Evolutionary conservation across 73 alveolate genomes (phyloP), one percentile per base, ranked within the genome.

Genomic region (Tetrahymena thermophila): DNA sequence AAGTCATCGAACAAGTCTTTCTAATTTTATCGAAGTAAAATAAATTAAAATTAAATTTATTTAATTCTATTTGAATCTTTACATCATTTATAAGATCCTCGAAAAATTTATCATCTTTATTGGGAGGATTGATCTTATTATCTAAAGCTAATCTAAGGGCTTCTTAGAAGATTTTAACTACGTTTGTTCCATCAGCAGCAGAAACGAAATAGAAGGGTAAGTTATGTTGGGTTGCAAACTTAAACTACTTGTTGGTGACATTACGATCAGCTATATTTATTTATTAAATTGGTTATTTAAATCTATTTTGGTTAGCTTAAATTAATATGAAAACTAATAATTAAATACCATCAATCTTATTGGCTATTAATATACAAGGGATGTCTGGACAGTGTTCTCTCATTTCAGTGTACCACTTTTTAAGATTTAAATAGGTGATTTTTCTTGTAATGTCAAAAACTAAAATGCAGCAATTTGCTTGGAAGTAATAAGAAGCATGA

Each of bases 181-280:
- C 99, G 96, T 98, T 98, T 37, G 99, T 98, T n/a, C 99, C 99
- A 95, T 98, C 99, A 9, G 99, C 99, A 42, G 99, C 99, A 93
- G 99, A 97, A 21, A 98, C 99, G 85, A 98, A 98, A 96, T 98
- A 97, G 96, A 98, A 97, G 34, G 99, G 99, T 43, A 98, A 96
- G 85, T 96, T 97, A 55, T 94, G 94, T 94, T 97, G 96, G 94
- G 98, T 99, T 35, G 99, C 99, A 84, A 98, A 98, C 96, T 97
- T 97, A 96, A 97, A 98, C 50, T 96, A 97, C 84, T 99, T 98
- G 94, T 98, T 96, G 85, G 99, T 98, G 35, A 98, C 98, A 56
- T 98, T 95, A 95, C 95, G 96, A 95, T 98, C 99, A 85, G 93
- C 96, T 94, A 84, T 85, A n/a, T 42, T 94, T 94, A 23, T 58